Conservation (phyloP, 140 eudicot genomes). For the Ambrosia hybrid region DNA sequence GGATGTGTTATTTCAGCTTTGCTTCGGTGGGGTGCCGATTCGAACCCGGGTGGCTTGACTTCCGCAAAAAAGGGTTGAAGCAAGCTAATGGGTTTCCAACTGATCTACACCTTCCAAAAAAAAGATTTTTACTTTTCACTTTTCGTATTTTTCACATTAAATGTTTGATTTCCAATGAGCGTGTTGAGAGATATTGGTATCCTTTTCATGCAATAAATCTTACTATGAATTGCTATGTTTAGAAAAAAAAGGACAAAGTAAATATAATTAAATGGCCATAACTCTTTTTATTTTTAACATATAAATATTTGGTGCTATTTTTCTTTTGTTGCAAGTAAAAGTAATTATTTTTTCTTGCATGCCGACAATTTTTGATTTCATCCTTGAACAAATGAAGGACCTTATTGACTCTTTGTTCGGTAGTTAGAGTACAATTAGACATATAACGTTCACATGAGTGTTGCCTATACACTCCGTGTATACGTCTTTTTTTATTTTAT, state of each 20-base stretch:
- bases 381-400: background rate
- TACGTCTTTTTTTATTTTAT: too few species aligned
- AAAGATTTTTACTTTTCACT: too few species aligned
- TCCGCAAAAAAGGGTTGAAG: too few species aligned
- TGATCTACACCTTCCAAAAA: too few species aligned
- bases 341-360: background rate
- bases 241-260: background rate
- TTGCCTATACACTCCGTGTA: background rate
- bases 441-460: background rate
- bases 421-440: conserved; percentile 18
- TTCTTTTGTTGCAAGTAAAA: background rate
- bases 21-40: too few species aligned
- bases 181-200: background rate
- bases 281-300: too few species aligned
- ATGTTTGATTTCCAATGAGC: background rate
- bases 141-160: background rate
- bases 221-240: background rate
- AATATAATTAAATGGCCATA: background rate
- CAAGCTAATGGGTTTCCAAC: too few species aligned
- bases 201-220: background rate
- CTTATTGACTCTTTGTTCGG: conserved; percentile 7
- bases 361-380: background rate
- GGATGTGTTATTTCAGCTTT: too few species aligned
- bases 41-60: too few species aligned
- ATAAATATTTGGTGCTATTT: background rate